Evolutionary conservation across 805 yeast species (phyloP), one percentile per base, ranked within the genome.

Genomic region (Candida adriatica): DNA sequence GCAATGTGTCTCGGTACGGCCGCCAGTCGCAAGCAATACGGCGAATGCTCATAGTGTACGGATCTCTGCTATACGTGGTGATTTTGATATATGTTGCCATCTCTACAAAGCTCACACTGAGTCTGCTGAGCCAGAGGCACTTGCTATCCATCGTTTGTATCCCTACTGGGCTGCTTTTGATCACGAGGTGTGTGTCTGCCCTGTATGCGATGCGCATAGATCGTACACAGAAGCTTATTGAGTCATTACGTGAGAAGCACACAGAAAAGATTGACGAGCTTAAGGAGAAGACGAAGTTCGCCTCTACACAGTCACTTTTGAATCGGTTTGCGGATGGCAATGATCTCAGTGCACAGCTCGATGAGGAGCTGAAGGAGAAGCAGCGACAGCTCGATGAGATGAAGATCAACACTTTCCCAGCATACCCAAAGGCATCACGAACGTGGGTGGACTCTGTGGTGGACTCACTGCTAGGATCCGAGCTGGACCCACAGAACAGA

Each of bases 271-370:
- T 82, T 29, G 81, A 78, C 15, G 82, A 76, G 39, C 61, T 82
- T 55, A 83, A 83, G 55, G 63, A 69, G 35, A 66, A 73, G 48
- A 82, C 95, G 11, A 80, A 83, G 42, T 90, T 75, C 54, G 71
- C 80, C 46, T 68, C 78, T 10, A 83, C 95, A 1, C 77, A 75
- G 54, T 75, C 80, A n/a, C 64, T 88, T 27, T 59, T 88, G 26
- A 71, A 68, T 31, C 66, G 87, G 46, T 87, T 72, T 43, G 59
- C 68, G 8, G 53, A 58, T 23, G 84, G 80, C 11, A 68, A 62
- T 29, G 76, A 71, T 48, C 58, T 63, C 17, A 49, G 61, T 46
- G 59, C 63, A 29, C 45, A 55, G 19, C 54, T 70, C 42, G 70
- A 68, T 26, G 64, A 60, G 23, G 72, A 66, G 41, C 48, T 68